These are phyloP conservation scores for Thalassia testudinum DNA, from an alignment of 116 monocot genomes.

Conservation along the genomic window DNA sequence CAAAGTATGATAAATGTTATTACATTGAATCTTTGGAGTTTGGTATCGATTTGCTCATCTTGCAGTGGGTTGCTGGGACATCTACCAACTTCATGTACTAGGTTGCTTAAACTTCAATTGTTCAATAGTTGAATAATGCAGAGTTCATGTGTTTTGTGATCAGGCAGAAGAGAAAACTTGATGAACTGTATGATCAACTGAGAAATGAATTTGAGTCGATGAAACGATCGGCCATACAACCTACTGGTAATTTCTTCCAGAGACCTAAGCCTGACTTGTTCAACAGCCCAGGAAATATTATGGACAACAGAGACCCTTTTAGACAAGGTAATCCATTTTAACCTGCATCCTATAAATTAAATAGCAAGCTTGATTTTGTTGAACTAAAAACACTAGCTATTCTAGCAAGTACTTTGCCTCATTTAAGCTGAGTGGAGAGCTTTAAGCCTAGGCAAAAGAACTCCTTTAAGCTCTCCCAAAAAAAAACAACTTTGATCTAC, in stretches of 20 bases:
- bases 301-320: slow-evolving; percentile 36
- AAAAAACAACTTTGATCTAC: slow-evolving; percentile 37
- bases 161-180: slow-evolving; percentile 97
- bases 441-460: no score
- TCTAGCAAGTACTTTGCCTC: not conserved
- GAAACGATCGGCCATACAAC: slow-evolving; percentile 88
- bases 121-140: not conserved
- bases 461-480: slow-evolving; percentile 26
- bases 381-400: not conserved
- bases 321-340: slow-evolving; percentile 49
- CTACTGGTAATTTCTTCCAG: slow-evolving; percentile 40
- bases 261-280: slow-evolving; percentile 71
- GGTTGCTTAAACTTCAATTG: no score
- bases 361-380: not conserved
- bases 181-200: slow-evolving; percentile 97
- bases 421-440: no score
- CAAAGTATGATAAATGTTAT: not conserved
- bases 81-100: no score
- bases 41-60: no score
- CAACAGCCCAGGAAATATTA: slow-evolving; percentile 40
- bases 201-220: slow-evolving; percentile 67
- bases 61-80: no score
- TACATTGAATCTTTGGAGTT: no score
- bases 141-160: not conserved
- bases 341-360: not conserved